Evolutionary conservation across 2,329 filamentous ascomycete species (phyloP).

Genomic region (Hypoxylon rubiginosum): DNA sequence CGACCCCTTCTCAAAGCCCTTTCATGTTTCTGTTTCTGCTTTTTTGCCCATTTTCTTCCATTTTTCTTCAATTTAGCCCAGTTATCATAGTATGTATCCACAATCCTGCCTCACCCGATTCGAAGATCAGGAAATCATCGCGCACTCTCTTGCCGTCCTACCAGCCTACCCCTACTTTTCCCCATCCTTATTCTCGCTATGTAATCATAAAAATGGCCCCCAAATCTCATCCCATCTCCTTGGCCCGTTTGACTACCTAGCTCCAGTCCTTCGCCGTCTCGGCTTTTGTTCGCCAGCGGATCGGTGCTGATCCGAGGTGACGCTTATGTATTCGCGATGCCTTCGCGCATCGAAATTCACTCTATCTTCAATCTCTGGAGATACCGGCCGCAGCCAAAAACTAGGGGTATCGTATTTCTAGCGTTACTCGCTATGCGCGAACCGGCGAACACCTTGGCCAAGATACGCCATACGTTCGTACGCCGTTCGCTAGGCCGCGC

Average conservation of each 20-base stretch:
- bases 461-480: slow-evolving; percentile 12
- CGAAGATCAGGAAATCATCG: slow-evolving; percentile 28
- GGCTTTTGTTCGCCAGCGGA: slow-evolving; percentile 9
- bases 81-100: slow-evolving; percentile 19
- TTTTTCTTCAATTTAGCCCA: slow-evolving; percentile 19
- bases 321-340: slow-evolving; percentile 16
- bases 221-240: slow-evolving; percentile 1
- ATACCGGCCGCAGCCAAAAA: slow-evolving; percentile 19
- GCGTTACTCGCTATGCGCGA: slow-evolving; percentile 22
- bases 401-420: slow-evolving; percentile 15
- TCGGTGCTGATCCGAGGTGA: slow-evolving; percentile 23
- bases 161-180: background rate
- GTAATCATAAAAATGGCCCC: slow-evolving; percentile 9
- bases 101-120: slow-evolving; percentile 31
- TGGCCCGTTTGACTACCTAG: background rate
- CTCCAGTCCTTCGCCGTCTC: slow-evolving; percentile 19
- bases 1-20: background rate
- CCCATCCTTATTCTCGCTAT: slow-evolving; percentile 2
- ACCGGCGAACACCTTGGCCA: slow-evolving; percentile 4
- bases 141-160: slow-evolving; percentile 12
- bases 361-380: slow-evolving; percentile 15
- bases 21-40: background rate
- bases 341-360: slow-evolving; percentile 19
- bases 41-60: slow-evolving; percentile 26
- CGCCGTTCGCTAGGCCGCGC: slow-evolving; percentile 26